Percentiles rank a stretch among this genome's conserved stretches.
These are phyloP conservation scores for Scheffersomyces segobiensis DNA, from an alignment of 1,139 yeast species.

Conservation along the genomic window DNA sequence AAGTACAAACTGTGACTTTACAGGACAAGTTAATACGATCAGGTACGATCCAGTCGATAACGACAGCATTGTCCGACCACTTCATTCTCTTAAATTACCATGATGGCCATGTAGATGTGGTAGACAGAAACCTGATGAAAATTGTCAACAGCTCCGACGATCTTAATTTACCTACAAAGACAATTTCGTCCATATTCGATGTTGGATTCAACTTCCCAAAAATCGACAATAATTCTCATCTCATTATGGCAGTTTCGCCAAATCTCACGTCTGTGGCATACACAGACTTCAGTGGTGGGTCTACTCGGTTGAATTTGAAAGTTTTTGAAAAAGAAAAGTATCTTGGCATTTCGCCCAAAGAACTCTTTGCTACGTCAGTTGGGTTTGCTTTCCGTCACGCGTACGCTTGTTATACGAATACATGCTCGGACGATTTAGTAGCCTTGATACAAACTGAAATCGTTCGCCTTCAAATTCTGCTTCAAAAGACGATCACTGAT, in stretches of 20 bases:
- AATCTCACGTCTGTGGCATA: slow-evolving; percentile 53
- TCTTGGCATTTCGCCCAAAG: slow-evolving; percentile 24
- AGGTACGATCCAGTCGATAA: slow-evolving; percentile 22
- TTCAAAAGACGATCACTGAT: slow-evolving; percentile 17
- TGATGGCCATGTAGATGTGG: slow-evolving; percentile 44
- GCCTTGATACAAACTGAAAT: slow-evolving; percentile 53
- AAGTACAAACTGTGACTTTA: slow-evolving; percentile 17
- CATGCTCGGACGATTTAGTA: slow-evolving; percentile 67
- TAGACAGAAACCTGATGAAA: slow-evolving; percentile 37
- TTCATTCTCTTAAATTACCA: slow-evolving; percentile 29
- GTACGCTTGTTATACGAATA: slow-evolving; percentile 62
- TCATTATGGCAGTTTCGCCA: slow-evolving; percentile 55
- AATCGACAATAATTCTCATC: slow-evolving; percentile 23
- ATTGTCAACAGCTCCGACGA: slow-evolving; percentile 13
- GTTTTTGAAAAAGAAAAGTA: slow-evolving; percentile 27
- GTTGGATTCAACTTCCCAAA: slow-evolving; percentile 56
- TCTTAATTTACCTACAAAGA: slow-evolving; percentile 20
- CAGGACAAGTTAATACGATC: slow-evolving; percentile 24
- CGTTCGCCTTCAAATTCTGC: slow-evolving; percentile 21
- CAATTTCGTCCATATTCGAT: slow-evolving; percentile 51
- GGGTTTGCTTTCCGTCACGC: slow-evolving; percentile 69
- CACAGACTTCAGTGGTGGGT: slow-evolving; percentile 22
- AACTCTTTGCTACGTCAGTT: slow-evolving; percentile 48
- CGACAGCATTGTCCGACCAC: slow-evolving; percentile 24
- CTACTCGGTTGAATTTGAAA: slow-evolving; percentile 23